A percentile compares a stretch with the other conserved stretches of the same genome.
phyloP scores from a whole-genome alignment of 1,284 basidiomycete species.

The Phaffia rhodozyma region DNA sequence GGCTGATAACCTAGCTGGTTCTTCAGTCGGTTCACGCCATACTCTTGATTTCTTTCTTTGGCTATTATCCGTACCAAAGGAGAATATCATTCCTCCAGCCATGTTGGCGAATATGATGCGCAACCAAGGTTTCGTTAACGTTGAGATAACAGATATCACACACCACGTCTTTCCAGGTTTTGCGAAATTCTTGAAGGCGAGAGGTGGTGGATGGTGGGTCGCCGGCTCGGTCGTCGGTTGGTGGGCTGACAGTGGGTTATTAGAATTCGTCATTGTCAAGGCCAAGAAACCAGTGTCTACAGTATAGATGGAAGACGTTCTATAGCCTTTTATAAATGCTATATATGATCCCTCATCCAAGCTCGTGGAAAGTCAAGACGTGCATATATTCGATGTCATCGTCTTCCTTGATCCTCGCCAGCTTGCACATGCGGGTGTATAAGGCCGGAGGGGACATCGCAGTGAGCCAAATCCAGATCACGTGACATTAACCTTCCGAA shows the following conservation, averaged over 20 bases:
- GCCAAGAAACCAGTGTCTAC: constrained; percentile 29
- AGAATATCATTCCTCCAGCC: constrained; percentile 41
- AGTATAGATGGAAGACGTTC: too few relatives aligned
- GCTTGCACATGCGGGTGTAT: too few relatives aligned
- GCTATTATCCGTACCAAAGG: constrained; percentile 40
- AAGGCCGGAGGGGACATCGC: too few relatives aligned
- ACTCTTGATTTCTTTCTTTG: constrained; percentile 25
- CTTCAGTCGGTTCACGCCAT: constrained; percentile 18
- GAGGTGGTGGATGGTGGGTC: constrained; percentile 40
- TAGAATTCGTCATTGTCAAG: constrained; percentile 47
- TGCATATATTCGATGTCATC: too few relatives aligned
- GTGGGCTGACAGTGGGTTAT: constrained; percentile 35
- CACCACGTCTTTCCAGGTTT: constrained; percentile 51
- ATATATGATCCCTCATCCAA: too few relatives aligned
- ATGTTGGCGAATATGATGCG: constrained; percentile 41
- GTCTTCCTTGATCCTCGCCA: too few relatives aligned
- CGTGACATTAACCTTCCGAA: too few relatives aligned
- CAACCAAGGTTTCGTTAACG: constrained; percentile 45
- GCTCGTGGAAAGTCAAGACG: too few relatives aligned
- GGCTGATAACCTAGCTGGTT: constrained; percentile 45
- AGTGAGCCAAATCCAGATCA: too few relatives aligned
- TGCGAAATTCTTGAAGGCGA: constrained; percentile 39
- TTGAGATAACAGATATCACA: constrained; percentile 50
- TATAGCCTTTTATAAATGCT: too few relatives aligned
- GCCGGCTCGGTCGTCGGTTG: constrained; percentile 40